Base-by-base conservation (phyloP, 1,284 basidiomycete species). In the Ceratobasidium sp. region DNA sequence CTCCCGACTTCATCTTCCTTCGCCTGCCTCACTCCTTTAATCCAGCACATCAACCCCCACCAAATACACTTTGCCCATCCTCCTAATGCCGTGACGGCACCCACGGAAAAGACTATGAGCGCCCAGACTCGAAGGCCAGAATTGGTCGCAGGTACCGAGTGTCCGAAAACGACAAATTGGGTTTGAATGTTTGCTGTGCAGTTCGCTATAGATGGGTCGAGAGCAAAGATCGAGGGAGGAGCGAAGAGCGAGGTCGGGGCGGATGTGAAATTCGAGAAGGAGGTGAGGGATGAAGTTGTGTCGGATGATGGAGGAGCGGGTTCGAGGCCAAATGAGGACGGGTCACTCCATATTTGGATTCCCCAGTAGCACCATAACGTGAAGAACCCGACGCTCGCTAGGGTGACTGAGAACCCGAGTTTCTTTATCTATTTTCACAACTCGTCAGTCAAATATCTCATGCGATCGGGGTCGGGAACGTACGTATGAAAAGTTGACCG, bases 291-390 rank as follows among this genome's bases (percentile, higher is more conserved):
- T 52, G 50, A 52, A 4, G 38, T 26, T n/a, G 30, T 9, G 9
- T 61, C 41, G 41, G 43, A 2, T 7, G 41, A 13, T 38, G 16
- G 18, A 6, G 62, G 46, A 3, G 35, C 16, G 30, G 62, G 46
- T 43, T 64, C 30, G 11, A 67, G 64, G 14, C 64, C 64, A 26
- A 59, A 70, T 9, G 43, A 30, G 6, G 13, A 46, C 4, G 67
- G 38, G 14, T 35, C 16, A 38, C 54, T 54, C 64, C 67, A 70
- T 6, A 59, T 55, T 59, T 70, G 67, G 1, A 70, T 21, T 18
- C 67, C 67, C 67, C 67, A 70, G 23, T 70, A 70, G 21, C 52
- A 46, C 52, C 55, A 70, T 28, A 70, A 30, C 1, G 54, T 32
- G 21, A 44, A 41, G 28, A 70, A 70, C 1, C 58, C 30, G 7